These are phyloP conservation scores for Verbascum thapsus DNA, from an alignment of 257 asterid genomes.

Conservation along the genomic window DNA sequence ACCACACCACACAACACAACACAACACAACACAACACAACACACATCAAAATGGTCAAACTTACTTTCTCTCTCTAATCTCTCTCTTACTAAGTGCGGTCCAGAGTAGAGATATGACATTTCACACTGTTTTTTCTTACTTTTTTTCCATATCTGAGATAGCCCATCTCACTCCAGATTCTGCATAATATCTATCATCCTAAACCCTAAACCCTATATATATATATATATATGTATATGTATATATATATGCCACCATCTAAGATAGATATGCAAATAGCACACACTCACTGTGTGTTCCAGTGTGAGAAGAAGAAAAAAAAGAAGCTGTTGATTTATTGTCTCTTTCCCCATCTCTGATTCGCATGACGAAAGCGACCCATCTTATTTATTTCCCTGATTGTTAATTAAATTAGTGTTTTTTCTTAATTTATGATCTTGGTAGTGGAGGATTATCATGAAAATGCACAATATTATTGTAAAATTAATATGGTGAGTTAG, in stretches of 20 bases:
- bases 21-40: neutral
- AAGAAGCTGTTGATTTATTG: slow-evolving; percentile 7
- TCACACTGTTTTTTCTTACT: slow-evolving; percentile 4
- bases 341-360: slow-evolving; percentile 44
- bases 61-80: neutral
- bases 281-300: slow-evolving; percentile 5
- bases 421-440: neutral
- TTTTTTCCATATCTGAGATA: neutral
- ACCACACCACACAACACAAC: no score
- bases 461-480: no score
- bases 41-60: slow-evolving; percentile 21
- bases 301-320: neutral
- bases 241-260: slow-evolving; percentile 2
- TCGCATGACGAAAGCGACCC: slow-evolving; percentile 51
- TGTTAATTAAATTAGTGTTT: neutral
- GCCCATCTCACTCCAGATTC: slow-evolving; percentile 13
- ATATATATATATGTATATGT: no score
- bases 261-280: slow-evolving; percentile 11
- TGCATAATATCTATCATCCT: neutral
- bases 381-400: slow-evolving; percentile 25
- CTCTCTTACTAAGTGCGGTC: slow-evolving; percentile 15
- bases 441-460: neutral
- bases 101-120: slow-evolving; percentile 16
- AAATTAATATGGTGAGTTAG: slow-evolving; percentile 19
- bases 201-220: no score